These are phyloP conservation scores for Dunaliella salina DNA, from an alignment of 163 green algal species.

Conservation along the genomic window DNA sequence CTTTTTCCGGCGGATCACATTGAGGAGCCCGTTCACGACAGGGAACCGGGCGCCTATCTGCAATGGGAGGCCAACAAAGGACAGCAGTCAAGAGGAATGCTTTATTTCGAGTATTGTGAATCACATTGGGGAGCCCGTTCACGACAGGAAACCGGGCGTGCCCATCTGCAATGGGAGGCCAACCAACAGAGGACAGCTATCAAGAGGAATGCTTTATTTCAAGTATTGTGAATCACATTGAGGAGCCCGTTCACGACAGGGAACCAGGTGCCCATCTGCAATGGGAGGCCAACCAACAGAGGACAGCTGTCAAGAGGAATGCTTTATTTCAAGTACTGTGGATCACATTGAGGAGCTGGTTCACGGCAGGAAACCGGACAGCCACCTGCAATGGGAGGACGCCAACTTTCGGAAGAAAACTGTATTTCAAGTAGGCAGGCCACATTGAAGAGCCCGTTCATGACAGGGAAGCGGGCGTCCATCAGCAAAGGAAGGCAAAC, in stretches of 20 bases:
- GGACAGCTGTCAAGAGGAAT: background rate
- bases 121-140: no score
- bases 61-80: background rate
- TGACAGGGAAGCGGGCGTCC: constrained; percentile 70
- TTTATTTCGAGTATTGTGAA: no score
- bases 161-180: no score
- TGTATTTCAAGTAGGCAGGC: constrained; percentile 67
- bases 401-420: no score
- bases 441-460: constrained; percentile 84
- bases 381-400: no score
- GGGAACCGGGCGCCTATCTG: constrained; percentile 69
- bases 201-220: no score
- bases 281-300: background rate
- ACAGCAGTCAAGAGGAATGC: no score
- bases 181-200: no score
- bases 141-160: no score
- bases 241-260: constrained; percentile 85
- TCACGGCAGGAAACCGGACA: no score
- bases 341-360: no score
- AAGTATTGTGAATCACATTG: constrained; percentile 80
- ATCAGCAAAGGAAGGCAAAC: constrained; percentile 34
- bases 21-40: constrained; percentile 83
- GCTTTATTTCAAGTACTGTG: no score
- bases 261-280: constrained; percentile 60
- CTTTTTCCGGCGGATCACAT: constrained; percentile 83